phyloP scores from a whole-genome alignment of 306 rosid genomes.

The Dalbergia oliveri region DNA sequence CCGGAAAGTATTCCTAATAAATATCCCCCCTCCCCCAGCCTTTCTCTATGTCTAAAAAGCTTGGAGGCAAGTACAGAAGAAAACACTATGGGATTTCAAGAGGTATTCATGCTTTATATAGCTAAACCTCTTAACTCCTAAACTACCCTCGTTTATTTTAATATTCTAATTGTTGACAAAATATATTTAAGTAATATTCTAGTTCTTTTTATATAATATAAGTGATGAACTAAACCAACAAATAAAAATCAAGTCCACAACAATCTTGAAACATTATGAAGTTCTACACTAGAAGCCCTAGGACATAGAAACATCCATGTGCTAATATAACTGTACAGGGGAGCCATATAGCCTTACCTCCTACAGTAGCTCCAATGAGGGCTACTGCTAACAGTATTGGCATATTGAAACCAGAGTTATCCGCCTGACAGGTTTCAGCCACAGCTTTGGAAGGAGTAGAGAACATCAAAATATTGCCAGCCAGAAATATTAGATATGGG shows the following conservation, averaged over 20 bases:
- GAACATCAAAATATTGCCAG: conserved; percentile 68
- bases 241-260: conserved; percentile 6
- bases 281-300: conserved; percentile 12
- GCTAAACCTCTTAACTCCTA: conserved; percentile 10
- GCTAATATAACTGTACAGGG: conserved; percentile 22
- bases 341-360: conserved; percentile 70
- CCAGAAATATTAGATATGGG: conserved; percentile 62
- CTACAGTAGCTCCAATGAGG: conserved; percentile 95
- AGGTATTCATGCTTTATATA: conserved; percentile 27
- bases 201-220: not conserved
- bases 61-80: conserved; percentile 8
- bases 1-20: too few relatives aligned
- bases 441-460: conserved; percentile 73
- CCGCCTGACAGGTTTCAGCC: conserved; percentile 93
- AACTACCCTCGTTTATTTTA: conserved; percentile 3
- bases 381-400: conserved; percentile 87
- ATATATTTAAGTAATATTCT: not conserved
- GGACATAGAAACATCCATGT: conserved; percentile 13
- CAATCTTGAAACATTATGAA: not conserved
- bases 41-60: not conserved
- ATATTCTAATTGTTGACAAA: conserved; percentile 1
- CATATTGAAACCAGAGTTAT: conserved; percentile 74
- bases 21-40: not conserved
- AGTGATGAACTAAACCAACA: conserved; percentile 8
- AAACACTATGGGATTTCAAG: conserved; percentile 32